Base-by-base conservation (phyloP, 768 basidiomycete genomes). In the Lactifluus echinatus region DNA sequence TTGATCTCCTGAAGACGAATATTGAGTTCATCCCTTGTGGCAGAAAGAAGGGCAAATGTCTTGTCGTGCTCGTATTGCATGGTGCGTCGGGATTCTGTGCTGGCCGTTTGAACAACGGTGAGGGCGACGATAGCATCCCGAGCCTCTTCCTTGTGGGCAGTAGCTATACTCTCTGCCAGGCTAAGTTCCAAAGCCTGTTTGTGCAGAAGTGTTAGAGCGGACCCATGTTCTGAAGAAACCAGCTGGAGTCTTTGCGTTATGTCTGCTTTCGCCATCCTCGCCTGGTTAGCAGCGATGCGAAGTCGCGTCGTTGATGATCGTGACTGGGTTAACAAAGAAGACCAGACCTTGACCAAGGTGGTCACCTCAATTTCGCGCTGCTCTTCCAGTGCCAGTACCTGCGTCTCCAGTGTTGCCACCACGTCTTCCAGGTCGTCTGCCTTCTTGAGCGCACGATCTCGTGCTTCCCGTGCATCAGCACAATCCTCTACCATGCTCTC, bases 401-500 rank as follows among this genome's bases (percentile, higher is more conserved):
- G 63, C 28, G 66, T 68, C 43, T 73, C 70, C 28, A 75, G 57
- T n/a, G 61, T 68, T 66, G 84, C 88, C 50, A 80, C 60, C 59
- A 81, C 79, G 40, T 82, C 77, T 63, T 90, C 88, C 57, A 84
- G 67, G n/a, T 68, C 69, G 55, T 90, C 89, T 26, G 78, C 68
- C 57, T 72, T 73, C 53, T 66, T 65, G 42, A 83, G 66, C 4
- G 87, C 85, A 24, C 76, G 76, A 67, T 92, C 85, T 34, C 89
- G 76, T 21, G 84, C 79, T 53, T 84, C 84, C 52, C 89, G 75
- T 2, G 87, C 87, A 53, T 84, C 82, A 4, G 84, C 83, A 64
- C 89, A 91, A 66, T 92, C 89, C 60, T 90, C 88, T 0, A 91
- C 80, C 85, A 92, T 88, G 2, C 86, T 83, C 55, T 81, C 81